Base-by-base conservation (phyloP, 305 asterid genomes). In the Rubia occidens region DNA sequence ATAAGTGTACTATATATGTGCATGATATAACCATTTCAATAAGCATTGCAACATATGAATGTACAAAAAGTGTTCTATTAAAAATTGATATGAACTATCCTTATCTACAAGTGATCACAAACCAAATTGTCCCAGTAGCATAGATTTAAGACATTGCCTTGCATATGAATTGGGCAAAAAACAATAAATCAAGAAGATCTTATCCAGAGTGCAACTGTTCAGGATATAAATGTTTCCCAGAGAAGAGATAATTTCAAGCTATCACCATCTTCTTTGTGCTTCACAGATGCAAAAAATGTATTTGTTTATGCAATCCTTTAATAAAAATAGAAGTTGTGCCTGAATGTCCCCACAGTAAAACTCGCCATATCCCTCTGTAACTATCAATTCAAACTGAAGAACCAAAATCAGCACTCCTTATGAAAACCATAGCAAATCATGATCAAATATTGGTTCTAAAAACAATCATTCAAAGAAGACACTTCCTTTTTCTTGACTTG, bases 171-270 rank as follows among this genome's bases (percentile, higher is more conserved):
- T 47, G 35, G 61, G 39, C 15, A 35, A 59, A 59, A 55, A 60
- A 35, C 76, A 54, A 67, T 53, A 20, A 58, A 9, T 6, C 56
- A 18, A 47, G 64, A 67, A 60, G 20, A 51, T 47, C 74, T 69
- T 74, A 74, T 74, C 78, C 78, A 69, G 15, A 42, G 39, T 20
- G 66, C 67, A 42, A 44, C 71, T 69, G 71, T 74, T 69, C 43
- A 43, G 71, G 78, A 69, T 69, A 69, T 61, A 67, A 66, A 56
- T 42, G 65, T 66, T 64, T 72, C 37, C 37, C 24, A 14, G 55
- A 47, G 54, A 47, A 47, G 49, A 44, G 6, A 49, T 49, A 13
- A 49, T 3, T 37, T n/a, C 15, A 24, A 24, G 24, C 24, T 24
- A 24, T 24, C 24, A 24, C 24, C 24, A 24, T 24, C 18, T 13